Evolutionary conservation across 768 basidiomycete genomes (phyloP).

Genomic region (Mycena maculata): DNA sequence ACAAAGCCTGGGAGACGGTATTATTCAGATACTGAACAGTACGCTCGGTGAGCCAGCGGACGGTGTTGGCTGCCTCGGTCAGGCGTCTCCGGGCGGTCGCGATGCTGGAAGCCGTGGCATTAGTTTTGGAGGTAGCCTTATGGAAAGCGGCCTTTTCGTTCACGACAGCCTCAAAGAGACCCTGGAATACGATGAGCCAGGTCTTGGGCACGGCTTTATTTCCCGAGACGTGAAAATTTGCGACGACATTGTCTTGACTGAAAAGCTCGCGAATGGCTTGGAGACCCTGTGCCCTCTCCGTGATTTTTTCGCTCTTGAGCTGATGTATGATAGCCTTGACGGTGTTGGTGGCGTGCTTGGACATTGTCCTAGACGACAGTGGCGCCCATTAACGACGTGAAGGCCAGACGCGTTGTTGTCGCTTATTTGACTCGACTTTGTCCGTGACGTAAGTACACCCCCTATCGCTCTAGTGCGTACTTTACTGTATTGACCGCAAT

Average conservation of each 20-base stretch:
- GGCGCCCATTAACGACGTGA: conserved; percentile 6
- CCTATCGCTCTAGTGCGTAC: no score
- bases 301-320: conserved; percentile 72
- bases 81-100: conserved; percentile 70
- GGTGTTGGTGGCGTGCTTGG: background rate
- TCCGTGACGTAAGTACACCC: no score
- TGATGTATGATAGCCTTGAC: conserved; percentile 21
- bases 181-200: conserved; percentile 80
- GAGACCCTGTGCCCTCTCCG: conserved; percentile 76
- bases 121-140: conserved; percentile 54
- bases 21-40: conserved; percentile 66
- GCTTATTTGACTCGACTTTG: background rate
- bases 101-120: conserved; percentile 41
- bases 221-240: conserved; percentile 53
- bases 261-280: conserved; percentile 63
- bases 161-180: conserved; percentile 73
- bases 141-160: conserved; percentile 67
- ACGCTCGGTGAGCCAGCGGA: conserved; percentile 81
- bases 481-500: no score
- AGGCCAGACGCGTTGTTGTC: background rate
- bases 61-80: conserved; percentile 68
- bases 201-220: conserved; percentile 47
- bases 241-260: conserved; percentile 57
- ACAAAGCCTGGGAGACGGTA: conserved; percentile 64
- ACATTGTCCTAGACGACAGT: conserved; percentile 7